Base-by-base conservation (phyloP, 495 filamentous ascomycete species). In the Penicillium mononematosum region DNA sequence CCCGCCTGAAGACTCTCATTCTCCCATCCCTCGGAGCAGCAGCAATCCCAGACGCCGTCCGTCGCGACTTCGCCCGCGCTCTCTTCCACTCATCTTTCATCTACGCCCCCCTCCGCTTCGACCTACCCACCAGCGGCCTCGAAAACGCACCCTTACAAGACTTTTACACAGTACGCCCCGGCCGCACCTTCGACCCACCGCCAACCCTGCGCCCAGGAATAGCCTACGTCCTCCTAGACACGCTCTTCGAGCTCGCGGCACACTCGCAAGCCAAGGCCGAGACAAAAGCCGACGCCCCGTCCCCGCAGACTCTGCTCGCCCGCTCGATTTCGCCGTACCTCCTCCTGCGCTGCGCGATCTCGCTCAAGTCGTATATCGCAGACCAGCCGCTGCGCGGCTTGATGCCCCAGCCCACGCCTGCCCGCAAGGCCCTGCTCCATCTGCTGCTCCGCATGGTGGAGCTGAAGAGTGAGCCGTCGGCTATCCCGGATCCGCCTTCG, bases 301-400 rank as follows among this genome's bases (percentile, higher is more conserved):
- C 52, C 42, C 58, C 81, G 12, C 70, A 76, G 53, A 73, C 83
- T 38, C 69, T 83, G 8, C 83, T 98, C 22, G 89, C 93, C 1
- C 81, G 85, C 62, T 88, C 88, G 1, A 84, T 88, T 3, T 87
- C 90, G 3, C 91, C 92, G 0, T 94, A 91, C 60, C 77, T 98
- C 0, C 89, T 98, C 47, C 78, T 96, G 5, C 86, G 94, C 5
- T 85, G 84, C 24, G 91, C 89, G 2, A 75, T 96, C 8, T 85
- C 90, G 1, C 70, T 98, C 29, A 84, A 90, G 48, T 77, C 85
- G 4, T 97, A 96, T 64, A 87, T 93, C 45, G 88, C 91, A 5
- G 94, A 98, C 70, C 94, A 97, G 64, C 94, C 94, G 16, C 77
- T 98, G 11, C 80, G 94, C 16, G 95, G 94, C 0, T 77, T 85